Conservation (phyloP, 768 basidiomycete species). For the Tylopilus sp. region DNA sequence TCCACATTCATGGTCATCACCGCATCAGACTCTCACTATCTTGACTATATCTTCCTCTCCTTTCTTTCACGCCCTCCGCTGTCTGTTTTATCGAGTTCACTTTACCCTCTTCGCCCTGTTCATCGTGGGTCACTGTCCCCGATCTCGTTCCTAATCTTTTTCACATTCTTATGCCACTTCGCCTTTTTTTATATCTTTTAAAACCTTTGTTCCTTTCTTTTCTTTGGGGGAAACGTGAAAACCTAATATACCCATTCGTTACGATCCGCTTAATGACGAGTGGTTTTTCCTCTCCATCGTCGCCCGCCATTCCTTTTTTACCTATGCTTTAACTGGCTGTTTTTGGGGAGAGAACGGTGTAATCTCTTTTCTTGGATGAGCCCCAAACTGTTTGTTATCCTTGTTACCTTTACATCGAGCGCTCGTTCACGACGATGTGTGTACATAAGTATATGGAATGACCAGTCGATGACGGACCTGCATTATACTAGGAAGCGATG, state of each 20-base stretch:
- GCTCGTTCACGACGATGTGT: slow-evolving; percentile 12
- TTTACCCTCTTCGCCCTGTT: neutral
- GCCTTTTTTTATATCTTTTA: neutral
- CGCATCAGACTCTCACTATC: slow-evolving; percentile 25
- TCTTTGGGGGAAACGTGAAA: slow-evolving; percentile 19
- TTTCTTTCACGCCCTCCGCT: slow-evolving; percentile 1
- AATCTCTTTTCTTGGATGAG: neutral
- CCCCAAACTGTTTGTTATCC: neutral
- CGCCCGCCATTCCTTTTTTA: slow-evolving; percentile 1
- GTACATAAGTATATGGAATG: slow-evolving; percentile 18
- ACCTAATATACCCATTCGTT: slow-evolving; percentile 26
- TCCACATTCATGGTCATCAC: slow-evolving; percentile 15
- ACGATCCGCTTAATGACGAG: slow-evolving; percentile 20
- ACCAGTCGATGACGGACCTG: slow-evolving; percentile 3
- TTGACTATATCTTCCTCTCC: slow-evolving; percentile 20
- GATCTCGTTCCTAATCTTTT: slow-evolving; percentile 7
- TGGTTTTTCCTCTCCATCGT: slow-evolving; percentile 1
- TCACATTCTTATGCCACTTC: neutral
- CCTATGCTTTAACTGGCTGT: neutral
- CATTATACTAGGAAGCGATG: neutral
- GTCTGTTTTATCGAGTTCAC: neutral
- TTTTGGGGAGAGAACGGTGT: slow-evolving; percentile 3
- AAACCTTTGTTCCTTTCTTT: neutral
- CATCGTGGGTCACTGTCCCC: slow-evolving; percentile 6
- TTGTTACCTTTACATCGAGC: neutral